phyloP scores from a whole-genome alignment of 352 stramenopile species.

The Labyrinthula sp. region DNA sequence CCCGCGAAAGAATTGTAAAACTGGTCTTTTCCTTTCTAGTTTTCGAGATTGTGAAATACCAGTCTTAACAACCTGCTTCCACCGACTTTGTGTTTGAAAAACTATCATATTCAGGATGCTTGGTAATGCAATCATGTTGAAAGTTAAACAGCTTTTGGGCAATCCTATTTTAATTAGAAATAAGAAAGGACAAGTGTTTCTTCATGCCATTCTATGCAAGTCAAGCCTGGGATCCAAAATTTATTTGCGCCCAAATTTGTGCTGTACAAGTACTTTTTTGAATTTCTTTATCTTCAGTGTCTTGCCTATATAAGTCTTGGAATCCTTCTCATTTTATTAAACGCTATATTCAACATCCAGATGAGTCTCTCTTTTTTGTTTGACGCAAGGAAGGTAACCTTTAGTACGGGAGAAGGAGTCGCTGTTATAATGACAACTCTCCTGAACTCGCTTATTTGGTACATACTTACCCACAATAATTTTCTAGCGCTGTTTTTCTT shows the following conservation, averaged over 20 bases:
- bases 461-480: background rate
- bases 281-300: constrained; percentile 35
- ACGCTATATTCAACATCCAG: constrained; percentile 52
- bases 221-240: constrained; percentile 53
- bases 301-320: constrained; percentile 53
- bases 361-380: constrained; percentile 42
- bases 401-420: background rate
- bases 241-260: constrained; percentile 58
- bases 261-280: constrained; percentile 49
- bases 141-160: too few relatives aligned
- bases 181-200: too few relatives aligned
- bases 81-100: too few relatives aligned
- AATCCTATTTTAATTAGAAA: too few relatives aligned
- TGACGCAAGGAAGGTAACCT: background rate
- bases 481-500: constrained; percentile 42
- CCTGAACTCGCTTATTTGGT: background rate
- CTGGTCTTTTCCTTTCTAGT: too few relatives aligned
- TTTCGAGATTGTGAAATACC: too few relatives aligned
- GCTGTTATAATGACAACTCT: background rate
- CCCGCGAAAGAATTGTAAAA: too few relatives aligned
- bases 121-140: too few relatives aligned
- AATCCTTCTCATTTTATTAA: constrained; percentile 48
- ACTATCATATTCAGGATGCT: too few relatives aligned
- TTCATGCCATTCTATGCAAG: constrained; percentile 49
- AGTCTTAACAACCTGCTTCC: too few relatives aligned